These are phyloP conservation scores for Rachicladosporium sp. DNA, from an alignment of 2,329 filamentous ascomycete genomes.

Conservation along the genomic window DNA sequence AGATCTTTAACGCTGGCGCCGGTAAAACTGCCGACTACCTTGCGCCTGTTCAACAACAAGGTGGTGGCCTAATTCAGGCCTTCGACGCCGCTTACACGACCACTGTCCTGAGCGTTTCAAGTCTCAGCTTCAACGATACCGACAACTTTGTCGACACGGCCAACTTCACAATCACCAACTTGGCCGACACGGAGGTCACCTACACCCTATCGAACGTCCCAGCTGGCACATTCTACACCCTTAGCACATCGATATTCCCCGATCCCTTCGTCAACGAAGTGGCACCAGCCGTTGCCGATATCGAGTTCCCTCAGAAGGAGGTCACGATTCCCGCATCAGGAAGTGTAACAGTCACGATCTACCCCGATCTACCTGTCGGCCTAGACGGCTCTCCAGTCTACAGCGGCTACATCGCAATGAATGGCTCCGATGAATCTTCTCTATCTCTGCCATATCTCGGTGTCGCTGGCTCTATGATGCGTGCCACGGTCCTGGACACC, in stretches of 20 bases:
- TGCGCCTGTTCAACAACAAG: conserved; percentile 46
- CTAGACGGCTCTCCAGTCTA: conserved; percentile 19
- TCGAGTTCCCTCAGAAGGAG: conserved; percentile 10
- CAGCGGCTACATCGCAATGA: conserved; percentile 20
- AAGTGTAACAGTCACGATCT: conserved; percentile 13
- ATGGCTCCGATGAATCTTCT: conserved; percentile 12
- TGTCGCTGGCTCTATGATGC: conserved; percentile 14
- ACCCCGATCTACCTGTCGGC: conserved; percentile 10
- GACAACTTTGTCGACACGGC: conserved; percentile 39
- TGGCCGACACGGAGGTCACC: conserved; percentile 35
- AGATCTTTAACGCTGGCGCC: conserved; percentile 19
- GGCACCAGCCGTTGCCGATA: conserved; percentile 11
- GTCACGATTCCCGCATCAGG: conserved; percentile 10
- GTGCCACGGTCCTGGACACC: conserved; percentile 15
- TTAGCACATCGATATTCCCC: conserved; percentile 10
- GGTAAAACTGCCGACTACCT: conserved; percentile 16
- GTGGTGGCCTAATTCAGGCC: conserved; percentile 48
- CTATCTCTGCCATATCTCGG: conserved; percentile 24
- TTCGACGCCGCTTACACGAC: conserved; percentile 46
- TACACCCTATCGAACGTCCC: conserved; percentile 43
- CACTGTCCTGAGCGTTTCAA: conserved; percentile 42
- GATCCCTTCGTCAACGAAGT: conserved; percentile 12
- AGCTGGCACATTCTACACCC: conserved; percentile 43
- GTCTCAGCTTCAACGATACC: conserved; percentile 53
- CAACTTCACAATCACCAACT: conserved; percentile 46